These are phyloP conservation scores for Ceratocystis huliohia DNA, from an alignment of 2,329 filamentous ascomycete genomes.

Conservation along the genomic window DNA sequence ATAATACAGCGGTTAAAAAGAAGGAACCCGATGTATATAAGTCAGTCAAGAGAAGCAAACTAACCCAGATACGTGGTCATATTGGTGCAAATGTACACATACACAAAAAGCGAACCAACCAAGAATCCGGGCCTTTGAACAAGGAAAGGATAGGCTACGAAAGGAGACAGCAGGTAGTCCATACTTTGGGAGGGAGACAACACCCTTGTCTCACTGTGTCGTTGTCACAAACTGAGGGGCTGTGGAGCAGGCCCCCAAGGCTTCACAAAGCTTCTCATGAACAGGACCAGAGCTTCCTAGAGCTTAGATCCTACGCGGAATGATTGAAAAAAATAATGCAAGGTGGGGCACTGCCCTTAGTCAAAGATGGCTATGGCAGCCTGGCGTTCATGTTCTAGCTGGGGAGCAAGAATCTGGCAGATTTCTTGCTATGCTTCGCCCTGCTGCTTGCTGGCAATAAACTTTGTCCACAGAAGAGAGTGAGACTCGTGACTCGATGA, in stretches of 20 bases:
- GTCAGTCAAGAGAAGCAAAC: too few species aligned
- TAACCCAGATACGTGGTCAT: too few species aligned
- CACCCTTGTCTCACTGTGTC: neutral
- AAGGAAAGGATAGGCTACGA: too few species aligned
- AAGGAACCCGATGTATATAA: neutral
- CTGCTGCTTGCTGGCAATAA: too few species aligned
- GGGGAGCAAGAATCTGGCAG: too few species aligned
- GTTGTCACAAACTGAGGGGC: neutral
- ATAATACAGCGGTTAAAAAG: too few species aligned
- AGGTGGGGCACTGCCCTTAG: neutral
- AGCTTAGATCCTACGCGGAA: conserved; percentile 3
- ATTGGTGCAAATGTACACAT: too few species aligned
- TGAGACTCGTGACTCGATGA: too few species aligned
- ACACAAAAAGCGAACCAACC: neutral
- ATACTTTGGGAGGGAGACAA: neutral
- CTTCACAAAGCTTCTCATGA: neutral
- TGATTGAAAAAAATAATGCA: neutral
- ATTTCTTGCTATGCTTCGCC: too few species aligned
- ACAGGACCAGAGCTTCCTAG: neutral
- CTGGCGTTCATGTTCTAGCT: neutral
- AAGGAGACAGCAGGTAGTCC: neutral
- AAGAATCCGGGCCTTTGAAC: too few species aligned
- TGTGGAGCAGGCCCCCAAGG: neutral
- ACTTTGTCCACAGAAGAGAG: too few species aligned
- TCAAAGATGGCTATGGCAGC: neutral